A percentile compares a stretch with the other conserved stretches of the same genome.
Evolutionary conservation across 106 monocot genomes (phyloP).

Genomic region (Platanthera zijinensis): DNA sequence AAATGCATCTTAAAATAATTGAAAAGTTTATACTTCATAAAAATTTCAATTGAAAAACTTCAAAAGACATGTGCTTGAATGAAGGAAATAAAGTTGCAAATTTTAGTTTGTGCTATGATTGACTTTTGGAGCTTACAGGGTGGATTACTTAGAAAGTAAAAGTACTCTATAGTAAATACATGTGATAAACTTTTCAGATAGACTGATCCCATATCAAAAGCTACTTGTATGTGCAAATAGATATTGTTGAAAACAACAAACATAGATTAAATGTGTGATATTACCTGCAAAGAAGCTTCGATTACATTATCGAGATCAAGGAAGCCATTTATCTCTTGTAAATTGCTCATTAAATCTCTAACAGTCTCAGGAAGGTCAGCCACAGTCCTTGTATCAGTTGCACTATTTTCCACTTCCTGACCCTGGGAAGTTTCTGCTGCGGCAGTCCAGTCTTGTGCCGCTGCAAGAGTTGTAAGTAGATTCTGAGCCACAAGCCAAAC

Average conservation of each 20-base stretch:
- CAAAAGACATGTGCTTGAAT: neutral
- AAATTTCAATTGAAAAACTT: neutral
- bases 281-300: slow-evolving; percentile 84
- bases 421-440: slow-evolving; percentile 37
- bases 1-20: neutral
- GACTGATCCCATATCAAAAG: neutral
- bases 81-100: neutral
- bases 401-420: slow-evolving; percentile 21
- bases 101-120: neutral
- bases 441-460: slow-evolving; percentile 59
- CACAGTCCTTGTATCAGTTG: slow-evolving; percentile 10
- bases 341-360: slow-evolving; percentile 47
- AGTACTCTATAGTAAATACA: neutral
- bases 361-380: slow-evolving; percentile 35
- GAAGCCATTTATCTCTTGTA: slow-evolving; percentile 32
- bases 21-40: neutral
- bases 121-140: neutral
- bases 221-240: neutral
- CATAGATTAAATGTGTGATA: neutral
- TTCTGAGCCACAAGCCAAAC: slow-evolving; percentile 97
- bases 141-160: neutral
- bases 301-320: slow-evolving; percentile 69
- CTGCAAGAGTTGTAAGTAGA: slow-evolving; percentile 52
- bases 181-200: neutral
- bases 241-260: neutral